Evolutionary conservation across 352 stramenopile species (phyloP).

Genomic region (Hyaloperonospora brassicae): DNA sequence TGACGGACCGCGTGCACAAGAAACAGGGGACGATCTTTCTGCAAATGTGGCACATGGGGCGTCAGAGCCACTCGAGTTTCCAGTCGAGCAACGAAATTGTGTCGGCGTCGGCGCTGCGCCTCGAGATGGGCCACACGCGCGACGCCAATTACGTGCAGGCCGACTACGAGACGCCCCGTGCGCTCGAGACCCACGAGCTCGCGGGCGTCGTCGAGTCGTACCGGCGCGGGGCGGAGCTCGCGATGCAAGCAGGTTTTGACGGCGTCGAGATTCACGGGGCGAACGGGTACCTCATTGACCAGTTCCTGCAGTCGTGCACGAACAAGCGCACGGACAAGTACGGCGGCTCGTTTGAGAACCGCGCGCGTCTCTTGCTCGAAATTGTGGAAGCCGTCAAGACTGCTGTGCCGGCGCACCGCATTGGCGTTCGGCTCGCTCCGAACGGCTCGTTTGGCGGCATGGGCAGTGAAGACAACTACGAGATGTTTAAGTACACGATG

Average conservation of each 20-base stretch:
- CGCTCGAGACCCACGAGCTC: slow-evolving; percentile 67
- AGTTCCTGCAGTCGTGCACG: slow-evolving; percentile 62
- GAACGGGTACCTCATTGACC: slow-evolving; percentile 88
- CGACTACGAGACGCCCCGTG: slow-evolving; percentile 34
- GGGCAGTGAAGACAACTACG: slow-evolving; percentile 33
- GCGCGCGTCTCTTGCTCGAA: slow-evolving; percentile 50
- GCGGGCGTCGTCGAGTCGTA: slow-evolving; percentile 50
- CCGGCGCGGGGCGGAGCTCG: slow-evolving; percentile 32
- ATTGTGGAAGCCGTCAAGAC: slow-evolving; percentile 47
- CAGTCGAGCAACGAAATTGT: slow-evolving; percentile 44
- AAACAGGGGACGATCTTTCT: slow-evolving; percentile 70
- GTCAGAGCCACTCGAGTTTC: slow-evolving; percentile 43
- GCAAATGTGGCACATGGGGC: slow-evolving; percentile 81
- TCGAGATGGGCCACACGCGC: slow-evolving; percentile 18
- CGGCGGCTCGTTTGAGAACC: slow-evolving; percentile 25
- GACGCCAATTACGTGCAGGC: slow-evolving; percentile 20
- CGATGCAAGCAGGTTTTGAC: slow-evolving; percentile 59
- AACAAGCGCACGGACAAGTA: slow-evolving; percentile 77
- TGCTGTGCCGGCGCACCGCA: slow-evolving; percentile 15
- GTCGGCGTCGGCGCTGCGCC: slow-evolving; percentile 27
- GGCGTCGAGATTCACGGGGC: slow-evolving; percentile 57
- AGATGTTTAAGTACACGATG: slow-evolving; percentile 32
- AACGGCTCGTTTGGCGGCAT: slow-evolving; percentile 24
- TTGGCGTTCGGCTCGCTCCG: slow-evolving; percentile 28
- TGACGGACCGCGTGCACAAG: slow-evolving; percentile 63